Evolutionary conservation across 2,329 filamentous ascomycete genomes (phyloP), one percentile per base, ranked within the genome.

Genomic region (Colletotrichum agaves): DNA sequence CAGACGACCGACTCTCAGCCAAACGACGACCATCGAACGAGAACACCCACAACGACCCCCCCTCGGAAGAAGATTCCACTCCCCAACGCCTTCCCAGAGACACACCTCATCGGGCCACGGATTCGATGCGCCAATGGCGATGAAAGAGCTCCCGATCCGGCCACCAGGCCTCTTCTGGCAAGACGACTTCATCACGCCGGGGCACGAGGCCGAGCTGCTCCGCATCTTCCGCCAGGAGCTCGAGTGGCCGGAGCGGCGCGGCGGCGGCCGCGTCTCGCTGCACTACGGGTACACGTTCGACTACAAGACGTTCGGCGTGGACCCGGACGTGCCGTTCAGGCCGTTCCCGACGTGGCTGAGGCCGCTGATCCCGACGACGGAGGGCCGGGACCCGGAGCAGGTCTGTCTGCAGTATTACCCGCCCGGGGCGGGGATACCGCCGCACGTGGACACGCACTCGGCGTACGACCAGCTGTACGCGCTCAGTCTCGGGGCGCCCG

Each of bases 351-450:
- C 76, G 1, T 87, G 85, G 84, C 77, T 88, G 0, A 66, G 75
- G 3, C 82, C 84, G 1, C 75, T 87, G 1, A 77, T 87, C 3
- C 82, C 85, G 0, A 75, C 73, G 2, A 75, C 78, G 0, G 84
- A 85, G 64, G 70, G 70, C 2, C 78, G 82, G 0, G 79, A 78
- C 0, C 85, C 85, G 0, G 85, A 88, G 58, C 87, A 89, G 73
- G 85, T 89, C 70, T 88, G 86, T 70, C 76, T 88, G 15, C 87
- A 89, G 75, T 83, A 88, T 73, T 89, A 89, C 72, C 84, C 87
- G 0, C 87, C 87, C 0, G 87, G 87, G 5, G 79, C 83, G 0
- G 87, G 87, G 2, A 89, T 89, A 71, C 87, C 87, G 10, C 87
- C 87, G 0, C 87, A 89, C 71, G 86, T 86, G 60, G 87, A 89